phyloP scores from a whole-genome alignment of 768 basidiomycete genomes.

The Tulasnella sp. region DNA sequence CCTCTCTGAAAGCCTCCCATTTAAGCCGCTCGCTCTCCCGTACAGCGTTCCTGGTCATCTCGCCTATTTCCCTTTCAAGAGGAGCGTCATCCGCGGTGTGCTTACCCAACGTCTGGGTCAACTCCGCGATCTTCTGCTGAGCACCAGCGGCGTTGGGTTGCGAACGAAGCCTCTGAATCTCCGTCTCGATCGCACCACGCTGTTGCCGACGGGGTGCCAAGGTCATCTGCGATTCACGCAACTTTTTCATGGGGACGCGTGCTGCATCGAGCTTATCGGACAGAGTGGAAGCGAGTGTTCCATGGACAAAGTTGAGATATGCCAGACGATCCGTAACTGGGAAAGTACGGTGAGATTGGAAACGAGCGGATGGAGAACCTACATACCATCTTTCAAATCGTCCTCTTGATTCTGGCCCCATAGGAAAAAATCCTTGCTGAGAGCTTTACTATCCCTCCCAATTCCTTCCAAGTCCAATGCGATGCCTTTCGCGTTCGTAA shows the following conservation, averaged over 20 bases:
- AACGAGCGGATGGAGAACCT: neutral
- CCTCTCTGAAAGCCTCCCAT: slow-evolving; percentile 76
- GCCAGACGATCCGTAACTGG: slow-evolving; percentile 70
- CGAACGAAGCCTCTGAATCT: slow-evolving; percentile 10
- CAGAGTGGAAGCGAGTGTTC: slow-evolving; percentile 49
- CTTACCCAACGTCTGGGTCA: slow-evolving; percentile 56
- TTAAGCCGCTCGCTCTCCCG: slow-evolving; percentile 62
- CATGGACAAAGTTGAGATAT: slow-evolving; percentile 67
- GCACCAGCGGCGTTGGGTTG: neutral
- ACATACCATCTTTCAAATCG: slow-evolving; percentile 46
- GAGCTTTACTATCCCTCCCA: slow-evolving; percentile 50
- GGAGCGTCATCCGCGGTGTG: slow-evolving; percentile 50
- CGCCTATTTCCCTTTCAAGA: slow-evolving; percentile 55
- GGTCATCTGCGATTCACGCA: slow-evolving; percentile 56
- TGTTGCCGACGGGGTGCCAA: slow-evolving; percentile 50
- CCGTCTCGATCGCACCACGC: slow-evolving; percentile 43
- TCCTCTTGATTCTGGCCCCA: slow-evolving; percentile 65
- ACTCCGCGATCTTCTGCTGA: slow-evolving; percentile 42
- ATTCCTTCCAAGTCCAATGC: slow-evolving; percentile 60
- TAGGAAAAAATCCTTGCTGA: slow-evolving; percentile 74
- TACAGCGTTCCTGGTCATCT: slow-evolving; percentile 64
- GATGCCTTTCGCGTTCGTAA: slow-evolving; percentile 66
- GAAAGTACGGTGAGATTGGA: neutral
- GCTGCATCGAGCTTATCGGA: slow-evolving; percentile 51
- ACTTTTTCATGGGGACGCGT: slow-evolving; percentile 52